phyloP scores from a whole-genome alignment of 495 filamentous ascomycete genomes.

The Aspergillus coremiiformis region DNA sequence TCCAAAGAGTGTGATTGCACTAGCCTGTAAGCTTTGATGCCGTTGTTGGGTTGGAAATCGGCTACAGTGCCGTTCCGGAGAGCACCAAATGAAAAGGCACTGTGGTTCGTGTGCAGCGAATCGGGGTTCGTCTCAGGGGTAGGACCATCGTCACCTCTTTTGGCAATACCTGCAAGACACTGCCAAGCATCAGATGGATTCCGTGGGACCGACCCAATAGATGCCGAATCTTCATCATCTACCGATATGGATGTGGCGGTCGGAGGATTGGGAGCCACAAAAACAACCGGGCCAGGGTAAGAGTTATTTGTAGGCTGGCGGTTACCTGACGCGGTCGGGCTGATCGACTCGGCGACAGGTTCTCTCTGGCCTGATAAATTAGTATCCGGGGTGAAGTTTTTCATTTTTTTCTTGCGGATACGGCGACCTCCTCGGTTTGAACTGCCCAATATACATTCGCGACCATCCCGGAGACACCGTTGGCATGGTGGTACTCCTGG shows the following conservation, averaged over 20 bases:
- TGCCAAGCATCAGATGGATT: constrained; percentile 47
- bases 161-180: constrained; percentile 37
- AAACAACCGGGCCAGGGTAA: constrained; percentile 34
- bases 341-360: constrained; percentile 21
- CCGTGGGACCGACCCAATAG: constrained; percentile 35
- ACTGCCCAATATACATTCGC: constrained; percentile 54
- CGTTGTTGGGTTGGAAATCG: constrained; percentile 25
- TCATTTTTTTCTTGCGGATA: constrained; percentile 46
- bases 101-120: constrained; percentile 17
- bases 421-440: constrained; percentile 57
- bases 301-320: constrained; percentile 21
- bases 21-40: constrained; percentile 43
- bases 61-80: constrained; percentile 24
- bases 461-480: constrained; percentile 50
- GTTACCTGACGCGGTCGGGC: constrained; percentile 25
- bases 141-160: constrained; percentile 21
- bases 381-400: constrained; percentile 28
- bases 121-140: constrained; percentile 16
- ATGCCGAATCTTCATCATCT: constrained; percentile 36
- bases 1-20: constrained; percentile 44
- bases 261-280: constrained; percentile 30
- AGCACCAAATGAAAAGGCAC: constrained; percentile 21
- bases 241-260: constrained; percentile 22
- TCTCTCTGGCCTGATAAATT: constrained; percentile 22
- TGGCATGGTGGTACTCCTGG: constrained; percentile 50